These are phyloP conservation scores for Vanrija pseudolonga DNA, from an alignment of 1,284 basidiomycete genomes.

Conservation along the genomic window DNA sequence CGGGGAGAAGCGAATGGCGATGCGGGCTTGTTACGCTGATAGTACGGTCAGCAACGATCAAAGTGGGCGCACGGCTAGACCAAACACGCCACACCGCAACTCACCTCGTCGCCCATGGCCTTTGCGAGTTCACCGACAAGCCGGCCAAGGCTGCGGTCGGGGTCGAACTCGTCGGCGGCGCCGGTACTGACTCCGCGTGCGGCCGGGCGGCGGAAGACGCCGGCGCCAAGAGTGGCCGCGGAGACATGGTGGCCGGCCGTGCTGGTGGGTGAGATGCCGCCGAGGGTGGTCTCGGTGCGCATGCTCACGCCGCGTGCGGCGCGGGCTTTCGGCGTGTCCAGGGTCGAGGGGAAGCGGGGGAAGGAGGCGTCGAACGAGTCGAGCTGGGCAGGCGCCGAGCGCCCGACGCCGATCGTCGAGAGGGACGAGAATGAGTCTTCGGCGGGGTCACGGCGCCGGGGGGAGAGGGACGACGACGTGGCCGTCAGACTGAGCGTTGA, in stretches of 20 bases:
- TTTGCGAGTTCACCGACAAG: conserved; percentile 44
- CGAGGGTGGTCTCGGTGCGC: conserved; percentile 7
- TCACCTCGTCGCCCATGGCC: conserved; percentile 37
- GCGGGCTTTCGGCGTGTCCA: conserved; percentile 7
- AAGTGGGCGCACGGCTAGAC: not conserved
- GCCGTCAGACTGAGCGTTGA: conserved; percentile 25
- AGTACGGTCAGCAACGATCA: not conserved
- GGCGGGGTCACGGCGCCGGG: too few relatives aligned
- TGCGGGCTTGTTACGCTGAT: conserved; percentile 14
- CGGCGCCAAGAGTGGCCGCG: conserved; percentile 76
- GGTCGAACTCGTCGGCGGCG: conserved; percentile 78
- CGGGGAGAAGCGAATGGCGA: conserved; percentile 13
- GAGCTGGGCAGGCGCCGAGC: conserved; percentile 10
- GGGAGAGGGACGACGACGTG: conserved; percentile 5
- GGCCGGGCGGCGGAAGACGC: conserved; percentile 55
- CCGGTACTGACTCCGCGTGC: conserved; percentile 28
- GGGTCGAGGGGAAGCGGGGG: conserved; percentile 5
- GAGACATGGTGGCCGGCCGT: conserved; percentile 82
- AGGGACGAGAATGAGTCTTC: conserved; percentile 15
- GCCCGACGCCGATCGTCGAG: conserved; percentile 20
- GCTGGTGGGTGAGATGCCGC: conserved; percentile 56
- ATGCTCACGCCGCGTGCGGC: not conserved
- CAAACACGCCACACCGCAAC: conserved; percentile 2
- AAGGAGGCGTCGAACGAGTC: not conserved
- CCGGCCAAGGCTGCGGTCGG: conserved; percentile 71